Evolutionary conservation across 2,329 filamentous ascomycete genomes (phyloP).

Genomic region (Aspergillus ochraceoroseus): DNA sequence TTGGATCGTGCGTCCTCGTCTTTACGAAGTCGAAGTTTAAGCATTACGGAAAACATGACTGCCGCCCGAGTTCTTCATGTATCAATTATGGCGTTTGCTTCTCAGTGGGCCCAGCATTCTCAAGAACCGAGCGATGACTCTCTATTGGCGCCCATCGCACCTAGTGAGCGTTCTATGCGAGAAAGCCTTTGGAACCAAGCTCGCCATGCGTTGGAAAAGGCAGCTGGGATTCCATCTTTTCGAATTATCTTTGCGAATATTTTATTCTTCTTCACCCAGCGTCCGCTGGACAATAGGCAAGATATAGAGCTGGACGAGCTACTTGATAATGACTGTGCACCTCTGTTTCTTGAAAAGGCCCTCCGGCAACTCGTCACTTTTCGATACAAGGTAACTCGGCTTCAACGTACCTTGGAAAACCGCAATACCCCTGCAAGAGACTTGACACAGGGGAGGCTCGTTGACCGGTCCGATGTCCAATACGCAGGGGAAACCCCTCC

Average conservation of each 20-base stretch:
- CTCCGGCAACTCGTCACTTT: constrained; percentile 5
- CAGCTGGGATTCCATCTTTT: constrained; percentile 2
- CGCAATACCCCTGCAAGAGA: background rate
- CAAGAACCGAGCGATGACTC: background rate
- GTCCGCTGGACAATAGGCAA: constrained; percentile 1
- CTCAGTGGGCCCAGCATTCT: constrained; percentile 9
- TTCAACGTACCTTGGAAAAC: no score
- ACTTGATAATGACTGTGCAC: constrained; percentile 6
- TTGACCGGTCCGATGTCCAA: no score
- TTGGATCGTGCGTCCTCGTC: constrained; percentile 5
- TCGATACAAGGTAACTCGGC: constrained; percentile 5
- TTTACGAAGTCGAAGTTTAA: constrained; percentile 1
- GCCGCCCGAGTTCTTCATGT: constrained; percentile 2
- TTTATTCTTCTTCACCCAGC: constrained; percentile 5
- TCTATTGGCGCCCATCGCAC: background rate
- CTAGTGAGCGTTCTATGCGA: constrained; percentile 1
- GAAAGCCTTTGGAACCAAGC: constrained; percentile 6
- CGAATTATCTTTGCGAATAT: constrained; percentile 6
- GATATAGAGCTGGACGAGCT: background rate
- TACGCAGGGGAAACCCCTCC: no score
- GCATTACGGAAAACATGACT: constrained; percentile 1
- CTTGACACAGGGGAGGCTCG: no score
- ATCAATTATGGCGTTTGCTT: constrained; percentile 5
- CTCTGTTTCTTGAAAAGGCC: constrained; percentile 1
- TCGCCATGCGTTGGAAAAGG: constrained; percentile 5